Base-by-base conservation (phyloP, 1,284 basidiomycete genomes). In the Sphagnurus paluster region DNA sequence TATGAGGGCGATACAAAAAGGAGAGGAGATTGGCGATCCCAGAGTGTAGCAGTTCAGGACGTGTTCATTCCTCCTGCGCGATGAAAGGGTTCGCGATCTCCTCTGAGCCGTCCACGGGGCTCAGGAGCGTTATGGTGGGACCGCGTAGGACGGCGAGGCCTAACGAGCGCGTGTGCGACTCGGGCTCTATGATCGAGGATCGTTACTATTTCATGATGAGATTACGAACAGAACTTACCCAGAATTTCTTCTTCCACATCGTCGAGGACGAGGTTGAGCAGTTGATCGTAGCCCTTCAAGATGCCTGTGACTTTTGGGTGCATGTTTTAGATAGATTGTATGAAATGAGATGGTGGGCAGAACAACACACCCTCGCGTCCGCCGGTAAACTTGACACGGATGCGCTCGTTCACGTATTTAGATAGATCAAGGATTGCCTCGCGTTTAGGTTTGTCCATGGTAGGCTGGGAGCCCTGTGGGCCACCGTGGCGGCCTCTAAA, bases 361-460 rank as follows among this genome's bases (percentile, higher is more conserved):
- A 26, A 6, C 6, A 11, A n/a, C 75, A 39, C 55, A 93, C 95
- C 94, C 80, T 98, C 93, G 23, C 96, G 76, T 20, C 96, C 96
- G 37, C 96, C 96, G 20, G 92, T 92, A 63, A 99, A 98, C 70
- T 98, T 98, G 63, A 99, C 94, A 45, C 92, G 76, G 63, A 99
- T 91, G 54, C 82, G 79, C 68, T 95, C 86, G 68, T 98, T 92
- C 40, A 90, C 87, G 61, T 97, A 98, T 66, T 96, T 95, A 48
- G 90, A 84, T 32, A 99, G 82, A 69, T 98, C 95, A 23, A 99
- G 82, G 67, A 99, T 98, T 24, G 92, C 91, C 69, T 99, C 96
- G 40, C 92, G 83, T 67, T 92, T 93, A 40, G 93, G 92, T 66
- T 93, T 93, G 56, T 94, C 92, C 63, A 76, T 72, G n/a, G 78